These are phyloP conservation scores for Ganoderma sinense DNA, from an alignment of 1,284 basidiomycete genomes.

Conservation along the genomic window DNA sequence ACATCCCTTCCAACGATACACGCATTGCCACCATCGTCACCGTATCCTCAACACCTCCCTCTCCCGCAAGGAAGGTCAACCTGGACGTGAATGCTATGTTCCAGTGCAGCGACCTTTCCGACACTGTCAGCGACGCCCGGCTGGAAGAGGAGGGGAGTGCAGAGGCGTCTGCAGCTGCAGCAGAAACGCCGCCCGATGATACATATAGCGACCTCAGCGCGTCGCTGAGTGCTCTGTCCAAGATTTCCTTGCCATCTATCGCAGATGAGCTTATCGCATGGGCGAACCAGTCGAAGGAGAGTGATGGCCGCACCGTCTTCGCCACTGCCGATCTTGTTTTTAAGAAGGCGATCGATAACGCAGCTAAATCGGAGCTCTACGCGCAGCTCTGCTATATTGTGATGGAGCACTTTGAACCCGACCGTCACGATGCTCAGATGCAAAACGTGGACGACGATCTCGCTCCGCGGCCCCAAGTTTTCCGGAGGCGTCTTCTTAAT, in stretches of 20 bases:
- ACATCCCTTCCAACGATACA: neutral
- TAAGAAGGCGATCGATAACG: conserved; percentile 82
- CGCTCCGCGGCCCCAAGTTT: conserved; percentile 89
- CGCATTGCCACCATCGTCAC: neutral
- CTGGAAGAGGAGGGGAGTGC: neutral
- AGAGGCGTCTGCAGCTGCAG: neutral
- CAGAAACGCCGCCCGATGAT: conserved; percentile 63
- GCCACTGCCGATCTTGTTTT: conserved; percentile 95
- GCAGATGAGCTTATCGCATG: conserved; percentile 58
- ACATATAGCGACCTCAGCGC: conserved; percentile 94
- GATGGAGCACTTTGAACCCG: conserved; percentile 74
- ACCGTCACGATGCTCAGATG: conserved; percentile 88
- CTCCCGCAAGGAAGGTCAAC: neutral
- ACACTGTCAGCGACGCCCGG: no score
- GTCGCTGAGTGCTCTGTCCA: conserved; percentile 94
- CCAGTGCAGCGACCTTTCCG: neutral
- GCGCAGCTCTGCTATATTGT: conserved; percentile 57
- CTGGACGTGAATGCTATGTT: neutral
- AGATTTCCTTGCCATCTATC: conserved; percentile 95
- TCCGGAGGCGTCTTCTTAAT: conserved; percentile 73
- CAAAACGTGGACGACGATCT: conserved; percentile 81
- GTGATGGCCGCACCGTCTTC: conserved; percentile 90
- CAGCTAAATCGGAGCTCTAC: conserved; percentile 21
- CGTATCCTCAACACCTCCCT: neutral
- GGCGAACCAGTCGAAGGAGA: conserved; percentile 95